Conservation (phyloP, 768 basidiomycete genomes). For the Leccinum aurantiacum region DNA sequence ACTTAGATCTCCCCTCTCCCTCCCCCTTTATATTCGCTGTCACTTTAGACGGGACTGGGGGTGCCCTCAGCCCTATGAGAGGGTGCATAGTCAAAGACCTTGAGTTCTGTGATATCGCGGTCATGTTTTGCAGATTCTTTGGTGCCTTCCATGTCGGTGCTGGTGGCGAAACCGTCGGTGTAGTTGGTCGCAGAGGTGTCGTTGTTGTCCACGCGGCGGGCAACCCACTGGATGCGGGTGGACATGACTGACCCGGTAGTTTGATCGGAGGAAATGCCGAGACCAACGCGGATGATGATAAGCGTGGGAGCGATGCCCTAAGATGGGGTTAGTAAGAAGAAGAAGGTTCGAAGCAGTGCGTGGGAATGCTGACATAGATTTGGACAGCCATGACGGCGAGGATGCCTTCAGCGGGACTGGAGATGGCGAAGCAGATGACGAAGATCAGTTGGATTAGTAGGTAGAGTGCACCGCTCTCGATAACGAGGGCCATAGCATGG, state of each 20-base stretch:
- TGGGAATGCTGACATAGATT: constrained; percentile 36
- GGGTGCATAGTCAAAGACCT: neutral
- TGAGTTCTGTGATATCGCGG: constrained; percentile 1
- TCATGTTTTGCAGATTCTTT: constrained; percentile 9
- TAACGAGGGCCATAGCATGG: constrained; percentile 35
- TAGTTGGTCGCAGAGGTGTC: constrained; percentile 20
- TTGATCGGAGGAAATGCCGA: constrained; percentile 32
- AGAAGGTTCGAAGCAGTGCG: neutral
- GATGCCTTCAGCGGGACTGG: constrained; percentile 37
- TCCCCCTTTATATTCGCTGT: neutral
- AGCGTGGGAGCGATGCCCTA: constrained; percentile 38
- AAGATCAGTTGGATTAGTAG: constrained; percentile 41
- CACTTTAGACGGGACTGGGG: neutral
- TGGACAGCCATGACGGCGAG: constrained; percentile 39
- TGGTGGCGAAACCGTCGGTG: constrained; percentile 19
- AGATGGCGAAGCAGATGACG: constrained; percentile 37
- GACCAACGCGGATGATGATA: constrained; percentile 36
- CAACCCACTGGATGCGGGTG: constrained; percentile 27
- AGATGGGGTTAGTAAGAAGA: neutral
- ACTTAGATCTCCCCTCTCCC: neutral
- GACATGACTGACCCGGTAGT: constrained; percentile 13
- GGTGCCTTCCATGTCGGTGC: constrained; percentile 21
- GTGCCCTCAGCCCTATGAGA: neutral
- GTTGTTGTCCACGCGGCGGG: constrained; percentile 10
- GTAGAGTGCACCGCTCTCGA: constrained; percentile 43